Base-by-base conservation (phyloP, 345 rosid species). In the Limnanthes douglasii region DNA sequence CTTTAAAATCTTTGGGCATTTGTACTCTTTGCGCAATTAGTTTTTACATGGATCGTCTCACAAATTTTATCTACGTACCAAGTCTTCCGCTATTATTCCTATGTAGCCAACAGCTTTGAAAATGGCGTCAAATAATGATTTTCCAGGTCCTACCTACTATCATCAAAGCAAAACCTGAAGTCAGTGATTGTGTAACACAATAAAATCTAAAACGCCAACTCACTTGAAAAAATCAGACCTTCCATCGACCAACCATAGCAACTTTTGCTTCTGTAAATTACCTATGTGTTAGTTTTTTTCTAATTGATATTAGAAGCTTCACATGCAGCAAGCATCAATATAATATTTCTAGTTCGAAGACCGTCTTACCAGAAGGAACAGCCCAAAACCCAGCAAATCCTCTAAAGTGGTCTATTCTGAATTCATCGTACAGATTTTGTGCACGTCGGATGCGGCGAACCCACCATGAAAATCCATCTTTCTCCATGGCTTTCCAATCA, bases 371-470 rank as follows among this genome's bases (percentile, higher is more conserved):
- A 37, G 93, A 71, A 45, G 78, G 68, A 37, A 83, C 81, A 26
- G 95, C 90, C 97, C 97, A 88, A 63, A 50, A 88, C 27, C 97
- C 97, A 45, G 95, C 76, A 66, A 88, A 79, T 55, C 93, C 97
- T 76, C 95, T 73, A 63, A 88, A 88, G 55, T 83, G 97, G 45
- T 88, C 97, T 24, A 88, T 88, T 44, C 94, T 72, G 66, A 76
- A 83, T 66, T 88, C 95, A 34, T 68, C 84, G 49, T 69, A 83
- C 12, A 88, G 65, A 71, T 74, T 61, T 15, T 64, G 69, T 33
- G 98, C 95, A 31, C 84, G 77, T 49, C 31, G 54, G 22, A 88
- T 21, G 48, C 94, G 83, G 15, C 57, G 45, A 59, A 83, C 57
- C 98, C 98, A 83, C 98, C 95, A 88, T 13, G 75, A 76, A 60